Evolutionary conservation across 2,329 filamentous ascomycete genomes (phyloP).

Genomic region (Sodiomyces alkalinus): DNA sequence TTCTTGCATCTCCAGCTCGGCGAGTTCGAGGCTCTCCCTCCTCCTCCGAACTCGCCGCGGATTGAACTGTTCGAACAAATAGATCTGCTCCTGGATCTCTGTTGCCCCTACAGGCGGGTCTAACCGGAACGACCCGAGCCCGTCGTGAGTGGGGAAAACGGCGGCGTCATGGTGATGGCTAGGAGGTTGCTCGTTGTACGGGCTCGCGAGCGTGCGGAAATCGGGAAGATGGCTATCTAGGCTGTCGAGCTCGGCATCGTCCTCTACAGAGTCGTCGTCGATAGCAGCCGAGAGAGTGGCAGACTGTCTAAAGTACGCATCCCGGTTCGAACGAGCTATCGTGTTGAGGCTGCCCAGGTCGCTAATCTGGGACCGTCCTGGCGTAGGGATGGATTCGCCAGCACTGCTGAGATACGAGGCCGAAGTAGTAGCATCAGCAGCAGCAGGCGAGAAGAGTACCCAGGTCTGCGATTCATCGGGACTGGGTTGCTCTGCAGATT

Average conservation of each 20-base stretch:
- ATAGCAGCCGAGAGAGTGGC: constrained; percentile 20
- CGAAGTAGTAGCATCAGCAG: constrained; percentile 42
- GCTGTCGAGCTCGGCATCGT: constrained; percentile 76
- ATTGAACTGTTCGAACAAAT: constrained; percentile 78
- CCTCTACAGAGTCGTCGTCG: constrained; percentile 30
- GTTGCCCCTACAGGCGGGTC: constrained; percentile 35
- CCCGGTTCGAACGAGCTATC: constrained; percentile 42
- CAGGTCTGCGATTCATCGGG: constrained; percentile 76
- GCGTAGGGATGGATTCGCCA: constrained; percentile 45
- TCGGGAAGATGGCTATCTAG: constrained; percentile 84
- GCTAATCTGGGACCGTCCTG: constrained; percentile 59
- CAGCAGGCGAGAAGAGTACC: constrained; percentile 79
- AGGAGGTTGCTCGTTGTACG: constrained; percentile 32
- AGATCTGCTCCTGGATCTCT: constrained; percentile 68
- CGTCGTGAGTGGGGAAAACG: constrained; percentile 83
- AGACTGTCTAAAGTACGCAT: constrained; percentile 26
- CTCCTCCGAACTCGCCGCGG: constrained; percentile 46
- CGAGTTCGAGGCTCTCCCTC: constrained; percentile 36
- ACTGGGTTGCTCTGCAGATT: constrained; percentile 17
- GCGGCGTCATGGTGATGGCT: constrained; percentile 28
- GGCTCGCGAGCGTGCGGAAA: constrained; percentile 50
- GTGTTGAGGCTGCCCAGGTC: constrained; percentile 69
- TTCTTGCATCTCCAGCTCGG: constrained; percentile 34
- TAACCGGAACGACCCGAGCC: constrained; percentile 69
- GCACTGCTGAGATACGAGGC: constrained; percentile 55